These are phyloP conservation scores for Torrubiellomyces zombiae DNA, from an alignment of 2,329 filamentous ascomycete species.

Conservation along the genomic window DNA sequence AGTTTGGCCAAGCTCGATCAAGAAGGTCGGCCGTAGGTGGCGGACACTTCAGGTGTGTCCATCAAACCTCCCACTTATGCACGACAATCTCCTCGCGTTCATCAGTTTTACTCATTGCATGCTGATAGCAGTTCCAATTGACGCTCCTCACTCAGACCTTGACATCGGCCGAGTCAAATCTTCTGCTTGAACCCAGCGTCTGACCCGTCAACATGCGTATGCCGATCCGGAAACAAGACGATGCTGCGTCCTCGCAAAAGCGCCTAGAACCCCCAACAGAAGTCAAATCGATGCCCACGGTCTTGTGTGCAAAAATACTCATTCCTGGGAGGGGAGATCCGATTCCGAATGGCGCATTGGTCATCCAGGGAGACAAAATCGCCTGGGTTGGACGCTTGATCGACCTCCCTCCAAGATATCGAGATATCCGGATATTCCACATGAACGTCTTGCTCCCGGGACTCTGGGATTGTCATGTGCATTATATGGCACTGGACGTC, in stretches of 20 bases:
- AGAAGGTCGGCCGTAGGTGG: too few species aligned
- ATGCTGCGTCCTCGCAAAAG: conserved; percentile 3
- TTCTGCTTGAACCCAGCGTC: too few species aligned
- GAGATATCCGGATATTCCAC: conserved; percentile 13
- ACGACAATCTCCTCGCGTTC: too few species aligned
- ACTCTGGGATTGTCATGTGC: conserved; percentile 35
- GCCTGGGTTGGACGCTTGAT: conserved; percentile 17
- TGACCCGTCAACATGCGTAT: conserved; percentile 4
- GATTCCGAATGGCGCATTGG: conserved; percentile 15
- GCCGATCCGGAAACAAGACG: conserved; percentile 3
- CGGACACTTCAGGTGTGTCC: too few species aligned
- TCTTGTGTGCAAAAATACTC: conserved; percentile 14
- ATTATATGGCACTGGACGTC: conserved; percentile 22
- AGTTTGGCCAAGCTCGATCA: too few species aligned
- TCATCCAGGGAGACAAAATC: conserved; percentile 19
- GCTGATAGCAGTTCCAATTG: too few species aligned
- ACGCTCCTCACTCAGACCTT: too few species aligned
- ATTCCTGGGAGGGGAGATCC: conserved; percentile 22
- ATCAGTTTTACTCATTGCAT: too few species aligned
- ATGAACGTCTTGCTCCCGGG: conserved; percentile 31
- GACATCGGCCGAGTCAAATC: too few species aligned
- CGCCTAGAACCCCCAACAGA: conserved; percentile 2
- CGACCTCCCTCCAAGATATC: conserved; percentile 5
- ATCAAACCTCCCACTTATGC: too few species aligned
- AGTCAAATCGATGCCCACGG: conserved; percentile 2